A percentile compares a stretch with the other conserved stretches of the same genome.
Conservation (phyloP, 345 rosid species). For the Arabidopsis thaliana region DNA sequence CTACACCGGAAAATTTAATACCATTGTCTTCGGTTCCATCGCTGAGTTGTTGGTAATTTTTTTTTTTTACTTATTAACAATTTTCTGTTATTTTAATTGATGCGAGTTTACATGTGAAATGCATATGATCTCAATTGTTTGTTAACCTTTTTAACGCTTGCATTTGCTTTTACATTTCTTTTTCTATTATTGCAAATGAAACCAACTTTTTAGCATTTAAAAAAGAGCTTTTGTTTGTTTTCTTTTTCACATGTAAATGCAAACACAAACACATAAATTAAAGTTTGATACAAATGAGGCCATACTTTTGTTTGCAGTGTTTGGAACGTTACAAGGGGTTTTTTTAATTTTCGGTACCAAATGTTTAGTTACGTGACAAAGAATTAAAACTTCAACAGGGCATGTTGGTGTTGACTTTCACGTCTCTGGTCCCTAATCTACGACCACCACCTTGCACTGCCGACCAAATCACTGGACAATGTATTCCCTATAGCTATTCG, state of each 20-base stretch:
- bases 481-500: slow-evolving; percentile 41
- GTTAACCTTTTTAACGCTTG: not conserved
- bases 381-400: slow-evolving; percentile 55
- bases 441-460: slow-evolving; percentile 65
- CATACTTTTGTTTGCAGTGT: not conserved
- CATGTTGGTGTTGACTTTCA: slow-evolving; percentile 65
- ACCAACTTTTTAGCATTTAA: not conserved
- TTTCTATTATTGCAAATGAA: not conserved
- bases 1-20: slow-evolving; percentile 54
- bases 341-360: no score
- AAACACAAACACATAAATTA: not conserved
- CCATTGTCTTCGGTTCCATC: slow-evolving; percentile 59
- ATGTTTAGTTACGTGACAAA: not conserved
- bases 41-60: slow-evolving; percentile 62
- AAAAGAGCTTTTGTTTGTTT: not conserved
- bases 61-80: not conserved
- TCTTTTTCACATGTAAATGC: not conserved
- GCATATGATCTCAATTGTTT: not conserved
- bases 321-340: not conserved
- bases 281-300: not conserved
- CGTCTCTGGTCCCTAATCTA: slow-evolving; percentile 72
- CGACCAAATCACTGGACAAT: slow-evolving; percentile 32
- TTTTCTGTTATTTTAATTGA: not conserved
- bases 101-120: not conserved
- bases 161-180: not conserved